Conservation (phyloP, 2,329 filamentous ascomycete genomes). For the Trichophyton mentagrophytes region DNA sequence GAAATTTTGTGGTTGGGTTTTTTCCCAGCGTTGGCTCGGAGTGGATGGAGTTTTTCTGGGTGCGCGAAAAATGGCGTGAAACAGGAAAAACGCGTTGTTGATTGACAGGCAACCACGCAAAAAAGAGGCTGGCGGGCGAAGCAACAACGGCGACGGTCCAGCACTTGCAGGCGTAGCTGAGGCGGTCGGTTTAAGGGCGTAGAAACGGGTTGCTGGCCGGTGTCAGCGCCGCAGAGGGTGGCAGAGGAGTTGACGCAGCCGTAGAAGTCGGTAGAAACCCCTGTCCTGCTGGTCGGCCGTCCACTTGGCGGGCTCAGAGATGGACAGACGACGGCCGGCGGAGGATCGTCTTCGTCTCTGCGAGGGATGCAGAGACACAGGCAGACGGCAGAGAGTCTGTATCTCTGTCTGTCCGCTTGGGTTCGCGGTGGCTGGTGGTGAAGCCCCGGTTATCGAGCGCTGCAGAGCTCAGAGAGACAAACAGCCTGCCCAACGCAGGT, state of each 20-base stretch:
- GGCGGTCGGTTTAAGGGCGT: not conserved
- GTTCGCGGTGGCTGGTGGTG: not conserved
- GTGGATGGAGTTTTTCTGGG: conserved; percentile 14
- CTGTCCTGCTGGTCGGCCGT: not conserved
- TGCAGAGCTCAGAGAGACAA: not conserved
- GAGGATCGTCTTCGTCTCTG: not conserved
- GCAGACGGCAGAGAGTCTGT: not conserved
- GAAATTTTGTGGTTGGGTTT: conserved; percentile 18
- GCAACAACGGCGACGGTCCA: not conserved
- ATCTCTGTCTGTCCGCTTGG: not conserved
- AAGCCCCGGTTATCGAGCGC: not conserved
- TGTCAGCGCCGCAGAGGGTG: not conserved
- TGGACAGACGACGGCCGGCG: not conserved
- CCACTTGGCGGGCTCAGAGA: conserved; percentile 1
- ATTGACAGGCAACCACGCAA: not conserved
- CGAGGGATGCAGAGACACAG: not conserved
- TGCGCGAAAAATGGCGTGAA: conserved; percentile 18
- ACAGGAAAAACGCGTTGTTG: conserved; percentile 25
- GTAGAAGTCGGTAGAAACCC: not conserved
- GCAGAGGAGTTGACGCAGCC: not conserved
- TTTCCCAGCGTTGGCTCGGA: conserved; percentile 6
- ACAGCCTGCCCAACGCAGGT: not conserved
- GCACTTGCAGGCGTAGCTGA: not conserved
- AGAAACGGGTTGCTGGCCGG: not conserved
- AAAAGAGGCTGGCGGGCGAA: not conserved